Conservation (phyloP, 257 asterid species). For the Avicennia marina region DNA sequence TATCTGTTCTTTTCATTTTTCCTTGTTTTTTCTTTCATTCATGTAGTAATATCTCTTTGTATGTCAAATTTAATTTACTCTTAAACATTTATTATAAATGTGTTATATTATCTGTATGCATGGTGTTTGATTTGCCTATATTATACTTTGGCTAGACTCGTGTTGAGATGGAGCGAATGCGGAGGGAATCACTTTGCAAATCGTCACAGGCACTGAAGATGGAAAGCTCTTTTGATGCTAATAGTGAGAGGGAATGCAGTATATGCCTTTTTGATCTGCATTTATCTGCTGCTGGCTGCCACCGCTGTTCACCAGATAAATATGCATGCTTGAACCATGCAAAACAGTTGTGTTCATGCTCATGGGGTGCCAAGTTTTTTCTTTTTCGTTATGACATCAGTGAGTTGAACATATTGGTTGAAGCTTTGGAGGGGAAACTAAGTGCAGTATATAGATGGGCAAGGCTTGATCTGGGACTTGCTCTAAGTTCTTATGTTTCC, state of each 20-base stretch:
- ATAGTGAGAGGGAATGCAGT: conserved; percentile 92
- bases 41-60: no score
- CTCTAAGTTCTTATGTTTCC: conserved; percentile 72
- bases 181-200: conserved; percentile 79
- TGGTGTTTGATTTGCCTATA: not conserved
- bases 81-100: no score
- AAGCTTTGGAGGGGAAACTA: conserved; percentile 95
- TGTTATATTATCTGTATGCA: not conserved
- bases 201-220: conserved; percentile 84
- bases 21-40: not conserved
- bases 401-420: conserved; percentile 81
- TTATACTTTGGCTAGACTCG: conserved; percentile 56
- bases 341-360: conserved; percentile 81
- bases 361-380: conserved; percentile 93
- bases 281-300: conserved; percentile 98
- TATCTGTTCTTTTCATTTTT: not conserved
- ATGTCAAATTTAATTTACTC: no score
- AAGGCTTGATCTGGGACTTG: conserved; percentile 86
- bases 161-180: conserved; percentile 69
- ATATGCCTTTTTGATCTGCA: conserved; percentile 92
- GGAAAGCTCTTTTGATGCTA: conserved; percentile 93
- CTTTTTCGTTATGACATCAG: conserved; percentile 81
- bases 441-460: conserved; percentile 98
- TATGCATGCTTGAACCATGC: conserved; percentile 98
- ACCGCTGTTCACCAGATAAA: conserved; percentile 86